Percentiles rank a stretch among this genome's conserved stretches.
Conservation (phyloP, 1,284 basidiomycete genomes). For the Leccinum griseonigrum region DNA sequence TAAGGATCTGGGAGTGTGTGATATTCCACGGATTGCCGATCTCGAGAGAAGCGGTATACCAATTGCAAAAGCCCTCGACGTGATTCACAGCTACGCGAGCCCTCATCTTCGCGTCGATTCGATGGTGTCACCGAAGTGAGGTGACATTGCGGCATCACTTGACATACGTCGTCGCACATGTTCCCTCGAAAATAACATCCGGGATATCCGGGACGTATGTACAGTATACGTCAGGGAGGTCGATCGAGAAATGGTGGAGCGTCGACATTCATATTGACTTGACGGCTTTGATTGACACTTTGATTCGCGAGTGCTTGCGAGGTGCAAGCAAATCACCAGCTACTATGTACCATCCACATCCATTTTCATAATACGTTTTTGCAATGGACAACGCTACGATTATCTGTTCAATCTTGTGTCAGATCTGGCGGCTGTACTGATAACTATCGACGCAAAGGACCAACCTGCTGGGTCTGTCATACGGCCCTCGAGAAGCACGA, state of each 20-base stretch:
- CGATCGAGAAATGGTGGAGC: background rate
- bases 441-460: background rate
- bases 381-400: background rate
- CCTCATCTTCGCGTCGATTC: background rate
- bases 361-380: background rate
- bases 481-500: background rate
- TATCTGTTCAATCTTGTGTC: background rate
- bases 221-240: background rate
- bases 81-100: background rate
- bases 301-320: background rate
- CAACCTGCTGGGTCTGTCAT: background rate
- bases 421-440: background rate
- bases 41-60: background rate
- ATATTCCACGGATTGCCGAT: background rate
- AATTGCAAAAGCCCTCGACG: background rate
- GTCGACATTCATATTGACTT: background rate
- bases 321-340: background rate
- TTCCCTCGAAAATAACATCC: background rate
- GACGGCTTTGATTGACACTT: background rate
- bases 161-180: background rate
- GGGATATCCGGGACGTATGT: background rate
- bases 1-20: background rate
- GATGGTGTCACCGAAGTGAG: background rate
- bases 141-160: background rate
- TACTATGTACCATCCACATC: background rate